Evolutionary conservation across 176 grass and related monocot species (phyloP).

Genomic region (Rhynchospora tenuis): DNA sequence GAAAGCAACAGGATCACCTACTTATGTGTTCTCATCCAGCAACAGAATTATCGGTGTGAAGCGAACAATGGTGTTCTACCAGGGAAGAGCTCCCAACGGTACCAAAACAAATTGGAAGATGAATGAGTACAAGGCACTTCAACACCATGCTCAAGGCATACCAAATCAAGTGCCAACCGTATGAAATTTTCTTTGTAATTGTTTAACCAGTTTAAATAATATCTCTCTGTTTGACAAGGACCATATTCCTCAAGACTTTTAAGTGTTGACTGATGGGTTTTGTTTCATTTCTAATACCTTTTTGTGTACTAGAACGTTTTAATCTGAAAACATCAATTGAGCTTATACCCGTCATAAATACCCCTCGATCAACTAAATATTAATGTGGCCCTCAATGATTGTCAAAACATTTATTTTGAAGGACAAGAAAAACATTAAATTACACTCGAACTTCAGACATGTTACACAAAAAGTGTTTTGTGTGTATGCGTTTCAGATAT

Average conservation of each 20-base stretch:
- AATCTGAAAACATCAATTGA: background rate
- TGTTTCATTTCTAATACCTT: background rate
- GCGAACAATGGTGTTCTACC: constrained; percentile 83
- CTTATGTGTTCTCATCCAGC: constrained; percentile 26
- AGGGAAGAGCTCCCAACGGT: constrained; percentile 43
- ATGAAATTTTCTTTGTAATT: background rate
- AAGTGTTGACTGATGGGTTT: background rate
- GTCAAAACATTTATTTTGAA: background rate
- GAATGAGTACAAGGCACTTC: constrained; percentile 67
- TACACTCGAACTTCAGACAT: background rate
- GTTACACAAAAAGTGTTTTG: background rate
- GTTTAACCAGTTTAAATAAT: background rate
- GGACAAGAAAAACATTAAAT: background rate
- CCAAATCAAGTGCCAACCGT: background rate
- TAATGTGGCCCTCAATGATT: background rate
- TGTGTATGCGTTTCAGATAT: background rate
- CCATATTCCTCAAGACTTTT: background rate
- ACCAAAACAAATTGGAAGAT: constrained; percentile 74
- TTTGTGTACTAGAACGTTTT: background rate
- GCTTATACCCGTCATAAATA: background rate
- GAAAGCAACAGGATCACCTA: constrained; percentile 46
- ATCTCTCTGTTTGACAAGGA: background rate
- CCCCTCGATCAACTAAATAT: background rate
- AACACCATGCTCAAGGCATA: background rate
- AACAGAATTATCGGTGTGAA: constrained; percentile 42